Evolutionary conservation across 2,329 filamentous ascomycete species (phyloP), one percentile per base, ranked within the genome.

Genomic region (Sporothrix humicola): DNA sequence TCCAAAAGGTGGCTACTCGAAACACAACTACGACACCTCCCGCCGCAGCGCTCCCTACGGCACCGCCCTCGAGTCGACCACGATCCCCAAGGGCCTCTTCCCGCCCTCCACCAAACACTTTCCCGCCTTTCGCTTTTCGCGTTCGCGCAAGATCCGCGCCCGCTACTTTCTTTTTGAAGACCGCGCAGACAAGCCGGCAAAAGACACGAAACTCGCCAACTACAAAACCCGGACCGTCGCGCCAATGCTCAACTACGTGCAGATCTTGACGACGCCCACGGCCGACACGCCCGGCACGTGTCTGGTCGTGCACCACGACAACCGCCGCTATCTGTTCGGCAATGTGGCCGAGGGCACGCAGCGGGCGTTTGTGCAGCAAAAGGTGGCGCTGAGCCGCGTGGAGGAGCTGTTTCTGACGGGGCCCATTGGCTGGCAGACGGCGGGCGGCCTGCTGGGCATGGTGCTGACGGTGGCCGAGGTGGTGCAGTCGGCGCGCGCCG

Each of bases 391-490:
- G 77, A 81, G 85, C 42, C 91, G 91, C 79, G 85, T 93, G 0
- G 88, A 89, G 65, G 90, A 97, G 78, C 84, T 97, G 73, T 98
- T 99, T 81, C 81, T 99, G 74, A 93, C 93, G 0, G 96, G 96
- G 2, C 86, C 86, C 56, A 88, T 92, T 56, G 87, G 89, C 80
- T 98, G 94, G 94, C 83, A 85, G 44, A 92, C 89, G 78, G 88
- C 89, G 48, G 96, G 96, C 73, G 96, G 96, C 3, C 83, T 98
- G 76, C 84, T 97, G 75, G 96, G 96, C 71, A 88, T 95, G 84
- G 87, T 98, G 73, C 86, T 99, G 76, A 97, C 93, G 4, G 81
- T 97, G 74, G 94, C 95, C 42, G 94, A 96, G 81, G 82, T 87
- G 6, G 81, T 88, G 26, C 84, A 87, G 6, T 81, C 83, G 17